Percentiles rank a stretch among this genome's conserved stretches.
phyloP scores from a whole-genome alignment of 805 yeast genomes.

The Hanseniaspora meyeri region DNA sequence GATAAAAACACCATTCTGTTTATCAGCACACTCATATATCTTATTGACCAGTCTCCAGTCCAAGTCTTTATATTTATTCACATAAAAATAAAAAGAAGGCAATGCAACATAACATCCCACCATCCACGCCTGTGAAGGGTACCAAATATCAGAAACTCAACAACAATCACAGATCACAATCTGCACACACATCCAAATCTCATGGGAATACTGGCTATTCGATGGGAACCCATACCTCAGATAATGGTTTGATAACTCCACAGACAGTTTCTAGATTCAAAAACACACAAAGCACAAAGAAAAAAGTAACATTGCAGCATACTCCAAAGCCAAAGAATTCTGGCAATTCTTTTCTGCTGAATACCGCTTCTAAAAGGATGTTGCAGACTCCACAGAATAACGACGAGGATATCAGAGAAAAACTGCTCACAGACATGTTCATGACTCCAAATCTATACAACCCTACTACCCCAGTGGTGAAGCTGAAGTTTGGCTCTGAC shows the following conservation, averaged over 20 bases:
- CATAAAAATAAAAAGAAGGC: neutral
- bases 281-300: neutral
- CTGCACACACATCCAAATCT: constrained; percentile 1
- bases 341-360: neutral
- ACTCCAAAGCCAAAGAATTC: constrained; percentile 7
- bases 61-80: too few species aligned
- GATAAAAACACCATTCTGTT: too few species aligned
- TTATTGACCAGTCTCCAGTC: too few species aligned
- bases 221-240: neutral
- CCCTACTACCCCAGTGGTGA: constrained; percentile 17
- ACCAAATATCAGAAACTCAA: constrained; percentile 12
- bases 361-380: neutral
- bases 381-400: constrained; percentile 7
- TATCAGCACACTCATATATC: too few species aligned
- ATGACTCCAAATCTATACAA: constrained; percentile 19
- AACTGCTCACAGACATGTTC: constrained; percentile 11
- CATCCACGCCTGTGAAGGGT: constrained; percentile 8
- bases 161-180: constrained; percentile 5
- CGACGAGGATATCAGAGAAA: constrained; percentile 10
- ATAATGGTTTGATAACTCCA: constrained; percentile 7
- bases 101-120: constrained; percentile 9
- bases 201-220: neutral
- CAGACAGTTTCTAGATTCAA: constrained; percentile 12
- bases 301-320: neutral
- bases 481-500: constrained; percentile 15